Conservation (phyloP, 1,284 basidiomycete species). For the Trichosporon faecale region DNA sequence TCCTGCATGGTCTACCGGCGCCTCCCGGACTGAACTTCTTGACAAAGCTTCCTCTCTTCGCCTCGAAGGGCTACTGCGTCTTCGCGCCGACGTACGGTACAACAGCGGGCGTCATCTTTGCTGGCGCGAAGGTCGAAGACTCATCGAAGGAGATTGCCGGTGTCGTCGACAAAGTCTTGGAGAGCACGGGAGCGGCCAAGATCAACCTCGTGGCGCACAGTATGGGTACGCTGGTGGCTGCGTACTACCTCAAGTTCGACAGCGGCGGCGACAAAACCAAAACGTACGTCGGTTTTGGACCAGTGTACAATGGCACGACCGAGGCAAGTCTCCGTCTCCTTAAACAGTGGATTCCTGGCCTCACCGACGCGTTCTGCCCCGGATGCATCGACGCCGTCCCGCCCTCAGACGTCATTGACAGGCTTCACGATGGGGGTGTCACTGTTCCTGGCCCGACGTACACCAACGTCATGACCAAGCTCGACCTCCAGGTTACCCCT, state of each 20-base stretch:
- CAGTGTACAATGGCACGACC: conserved; percentile 15
- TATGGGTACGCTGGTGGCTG: conserved; percentile 14
- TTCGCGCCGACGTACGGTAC: background rate
- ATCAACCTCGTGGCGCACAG: background rate
- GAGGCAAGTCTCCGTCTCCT: background rate
- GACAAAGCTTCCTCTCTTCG: background rate
- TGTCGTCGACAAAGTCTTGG: background rate
- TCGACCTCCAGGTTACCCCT: background rate
- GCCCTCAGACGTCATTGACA: conserved; percentile 8
- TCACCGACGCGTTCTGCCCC: conserved; percentile 8
- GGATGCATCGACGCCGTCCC: conserved; percentile 15
- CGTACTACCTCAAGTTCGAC: conserved; percentile 21
- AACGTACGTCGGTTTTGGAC: conserved; percentile 16
- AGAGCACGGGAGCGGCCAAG: background rate
- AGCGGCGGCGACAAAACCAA: conserved; percentile 10
- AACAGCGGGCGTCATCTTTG: background rate
- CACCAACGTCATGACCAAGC: conserved; percentile 14
- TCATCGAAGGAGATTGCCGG: background rate
- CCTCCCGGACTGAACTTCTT: conserved; percentile 17
- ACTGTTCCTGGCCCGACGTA: conserved; percentile 13
- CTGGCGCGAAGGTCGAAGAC: background rate
- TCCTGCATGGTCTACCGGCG: conserved; percentile 17
- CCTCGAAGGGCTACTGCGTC: background rate
- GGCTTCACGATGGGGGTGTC: conserved; percentile 13
- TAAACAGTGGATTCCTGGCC: background rate